Base-by-base conservation (phyloP, 805 yeast genomes). In the Wickerhamomyces alni region DNA sequence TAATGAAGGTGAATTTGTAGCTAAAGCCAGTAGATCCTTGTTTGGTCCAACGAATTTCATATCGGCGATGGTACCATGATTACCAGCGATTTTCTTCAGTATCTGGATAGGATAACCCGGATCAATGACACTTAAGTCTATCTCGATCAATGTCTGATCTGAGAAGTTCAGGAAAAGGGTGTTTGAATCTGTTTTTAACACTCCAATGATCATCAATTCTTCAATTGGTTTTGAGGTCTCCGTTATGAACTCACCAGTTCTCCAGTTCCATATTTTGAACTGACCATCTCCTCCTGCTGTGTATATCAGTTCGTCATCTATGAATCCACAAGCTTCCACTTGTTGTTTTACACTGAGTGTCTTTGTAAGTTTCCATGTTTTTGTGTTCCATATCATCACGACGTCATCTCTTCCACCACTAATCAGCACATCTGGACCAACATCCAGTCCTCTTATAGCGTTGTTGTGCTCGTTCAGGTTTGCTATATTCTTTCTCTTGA, bases 51-150 rank as follows among this genome's bases (percentile, higher is more conserved):
- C 82, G 54, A 79, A 82, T 48, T 78, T 75, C 66, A 88, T 72
- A 57, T 91, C 98, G 3, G 96, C 95, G 52, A 93, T 80, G 19
- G 93, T 91, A 41, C 97, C 98, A 62, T 91, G 96, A 60, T 88
- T 88, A 50, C 97, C 97, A 1, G 96, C 93, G 50, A 88, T 69
- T 31, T 77, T 71, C 40, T 79, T 67, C 8, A 60, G 51, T 2
- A 74, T 56, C 16, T 72, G 69, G n/a, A 83, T 57, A 21, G 48
- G 50, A 8, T 52, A 54, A 4, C 52, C 50, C 4, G 55, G 52
- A 28, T 58, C 55, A 13, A 63, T 47, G 4, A 51, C 21, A 32
- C 56, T 54, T 2, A 67, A 45, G 31, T 70, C 69, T 18, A 80
- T 56, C 47, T 75, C 67, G 21, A 72, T 68, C 13, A 93, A 61